Evolutionary conservation across 441 rosid genomes (phyloP), one percentile per base, ranked within the genome.

Genomic region (Euphorbia corollata): DNA sequence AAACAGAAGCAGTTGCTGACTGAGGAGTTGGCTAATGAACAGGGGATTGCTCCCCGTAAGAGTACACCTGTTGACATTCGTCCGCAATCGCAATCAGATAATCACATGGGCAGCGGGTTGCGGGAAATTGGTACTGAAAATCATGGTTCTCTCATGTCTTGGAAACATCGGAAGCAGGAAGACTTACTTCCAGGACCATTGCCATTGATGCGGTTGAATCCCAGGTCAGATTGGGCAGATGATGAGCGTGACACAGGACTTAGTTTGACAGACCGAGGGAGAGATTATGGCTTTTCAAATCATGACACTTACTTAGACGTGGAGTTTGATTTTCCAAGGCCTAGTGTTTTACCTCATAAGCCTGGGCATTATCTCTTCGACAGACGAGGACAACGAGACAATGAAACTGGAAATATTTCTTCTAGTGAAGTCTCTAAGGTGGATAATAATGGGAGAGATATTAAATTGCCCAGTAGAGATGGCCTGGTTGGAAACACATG

Each of bases 201-300:
- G 56, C 96, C 96, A 0, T 75, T 89, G 69, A 88, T 91, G 77
- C 82, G 82, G 60, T 74, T 91, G 88, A 79, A 83, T 41, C 96
- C 96, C 32, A 84, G 99, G 65, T 94, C 96, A 71, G 99, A 94
- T 75, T 94, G 99, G 97, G 96, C 93, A 65, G 99, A 94, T 82
- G 99, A 94, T 80, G 99, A 94, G 77, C 97, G 97, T 73, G 99
- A 94, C 70, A 91, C 94, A 36, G 81, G 97, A 73, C 87, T 76
- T 72, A 84, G 85, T 63, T 81, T 89, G 74, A 67, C 74, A 45
- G 87, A 85, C 48, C 68, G 83, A 32, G 86, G 83, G 69, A 93
- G 86, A 63, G 96, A 86, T 69, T 71, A 77, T 71, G 87, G 86
- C 12, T 84, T 80, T 76, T 71, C 85, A 3, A 91, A 80, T 69